A percentile compares a stretch with the other conserved stretches of the same genome.
These are phyloP conservation scores for Paramecium octaurelia DNA, from an alignment of 73 alveolate species.

Conservation along the genomic window DNA sequence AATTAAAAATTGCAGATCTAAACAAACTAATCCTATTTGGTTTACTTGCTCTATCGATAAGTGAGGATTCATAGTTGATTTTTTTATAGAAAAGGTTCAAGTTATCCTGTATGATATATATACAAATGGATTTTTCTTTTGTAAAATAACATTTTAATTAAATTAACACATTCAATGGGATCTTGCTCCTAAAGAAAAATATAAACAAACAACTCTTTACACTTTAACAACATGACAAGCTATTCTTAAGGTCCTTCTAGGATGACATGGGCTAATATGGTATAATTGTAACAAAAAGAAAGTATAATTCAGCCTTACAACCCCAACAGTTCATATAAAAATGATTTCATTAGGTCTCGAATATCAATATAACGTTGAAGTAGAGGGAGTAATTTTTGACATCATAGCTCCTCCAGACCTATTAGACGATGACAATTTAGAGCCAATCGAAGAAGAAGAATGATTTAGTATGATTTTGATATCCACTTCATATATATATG, in stretches of 20 bases:
- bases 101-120: background rate
- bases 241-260: background rate
- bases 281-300: background rate
- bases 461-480: background rate
- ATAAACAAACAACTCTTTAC: background rate
- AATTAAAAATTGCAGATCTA: background rate
- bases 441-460: background rate
- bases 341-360: background rate
- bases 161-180: background rate
- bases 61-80: background rate
- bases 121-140: background rate
- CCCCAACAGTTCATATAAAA: background rate
- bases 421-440: background rate
- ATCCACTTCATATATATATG: background rate
- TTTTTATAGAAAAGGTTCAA: background rate
- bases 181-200: background rate
- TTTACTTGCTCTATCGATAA: background rate
- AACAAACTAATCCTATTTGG: background rate
- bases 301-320: background rate
- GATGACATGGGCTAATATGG: background rate
- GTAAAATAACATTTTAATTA: background rate
- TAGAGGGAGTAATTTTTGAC: slow-evolving; percentile 3
- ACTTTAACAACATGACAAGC: background rate
- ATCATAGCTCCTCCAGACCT: slow-evolving; percentile 11
- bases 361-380: background rate